Base-by-base conservation (phyloP, 257 asterid species). In the Scutellaria baicalensis region DNA sequence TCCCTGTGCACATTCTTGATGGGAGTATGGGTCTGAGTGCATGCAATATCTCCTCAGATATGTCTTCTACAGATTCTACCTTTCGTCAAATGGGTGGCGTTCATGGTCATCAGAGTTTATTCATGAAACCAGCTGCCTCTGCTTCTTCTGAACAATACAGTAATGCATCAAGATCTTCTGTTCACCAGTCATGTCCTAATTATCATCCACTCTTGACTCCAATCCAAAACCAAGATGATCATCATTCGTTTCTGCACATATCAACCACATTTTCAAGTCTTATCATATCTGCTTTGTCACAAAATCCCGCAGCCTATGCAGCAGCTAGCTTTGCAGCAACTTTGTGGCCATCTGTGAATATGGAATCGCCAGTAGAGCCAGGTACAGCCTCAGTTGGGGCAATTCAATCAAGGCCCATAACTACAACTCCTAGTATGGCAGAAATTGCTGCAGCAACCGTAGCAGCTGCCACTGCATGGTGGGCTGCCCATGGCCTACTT, bases 381-480 rank as follows among this genome's bases (percentile, higher is more conserved):
- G 52, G 80, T 61, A 69, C 79, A 36, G 82, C 78, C 56, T 59
- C 70, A 39, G 57, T 64, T 5, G 84, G 84, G 59, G 70, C 82
- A 69, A 80, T 73, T 79, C 80, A 80, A 48, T 57, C 84, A 57
- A 69, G 78, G 68, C 84, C 79, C 48, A 65, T 77, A 12, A 84
- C 74, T 73, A 36, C 86, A 54, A 66, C 88, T 82, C 96, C 96
- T 21, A 82, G 85, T 75, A 77, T 89, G 77, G 92, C 84, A 16
- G 88, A 96, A 73, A 78, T 93, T 79, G 96, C 97, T 68, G 90
- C 95, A 55, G 99, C 96, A 54, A 93, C 99, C 9, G 97, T 91
- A 65, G 95, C 99, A 42, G 96, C 97, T 64, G 99, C 99, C 69
- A 84, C 95, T 44, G 88, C 99, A 50, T 93, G 99, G 99, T 93